Evolutionary conservation across 352 stramenopile species (phyloP).

Genomic region (Phytopythium montanum): DNA sequence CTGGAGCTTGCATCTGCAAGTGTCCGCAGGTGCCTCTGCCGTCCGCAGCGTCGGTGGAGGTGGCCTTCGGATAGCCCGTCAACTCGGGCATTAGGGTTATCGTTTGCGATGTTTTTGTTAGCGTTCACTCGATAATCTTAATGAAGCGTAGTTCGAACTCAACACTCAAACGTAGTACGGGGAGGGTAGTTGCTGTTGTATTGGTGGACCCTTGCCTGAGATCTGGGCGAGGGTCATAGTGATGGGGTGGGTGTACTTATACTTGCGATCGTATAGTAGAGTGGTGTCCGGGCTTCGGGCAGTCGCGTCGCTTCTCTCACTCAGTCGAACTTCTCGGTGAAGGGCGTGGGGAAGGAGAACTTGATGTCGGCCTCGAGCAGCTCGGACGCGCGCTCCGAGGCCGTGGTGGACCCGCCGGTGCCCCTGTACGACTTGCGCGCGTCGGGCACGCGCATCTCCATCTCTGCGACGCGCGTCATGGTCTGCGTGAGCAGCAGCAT

Average conservation of each 20-base stretch:
- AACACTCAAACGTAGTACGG: too few species aligned
- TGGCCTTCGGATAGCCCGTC: too few species aligned
- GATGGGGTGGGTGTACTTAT: not conserved
- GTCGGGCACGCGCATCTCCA: slow-evolving; percentile 69
- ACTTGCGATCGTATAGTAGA: slow-evolving; percentile 3
- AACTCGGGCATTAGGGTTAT: too few species aligned
- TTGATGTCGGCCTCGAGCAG: slow-evolving; percentile 35
- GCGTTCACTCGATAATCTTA: too few species aligned
- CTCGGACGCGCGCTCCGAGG: slow-evolving; percentile 43
- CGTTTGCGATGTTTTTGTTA: too few species aligned
- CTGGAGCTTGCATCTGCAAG: too few species aligned
- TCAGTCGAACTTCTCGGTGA: slow-evolving; percentile 62
- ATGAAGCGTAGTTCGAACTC: too few species aligned
- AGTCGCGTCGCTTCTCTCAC: too few species aligned
- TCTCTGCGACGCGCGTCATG: slow-evolving; percentile 81
- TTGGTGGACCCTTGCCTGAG: not conserved
- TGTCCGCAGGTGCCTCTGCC: too few species aligned
- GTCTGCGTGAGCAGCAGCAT: slow-evolving; percentile 85
- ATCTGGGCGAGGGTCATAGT: not conserved
- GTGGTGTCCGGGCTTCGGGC: too few species aligned
- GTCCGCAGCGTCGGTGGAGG: too few species aligned
- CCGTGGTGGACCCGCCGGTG: slow-evolving; percentile 41
- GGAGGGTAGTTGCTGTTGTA: too few species aligned
- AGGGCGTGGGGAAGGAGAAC: slow-evolving; percentile 55
- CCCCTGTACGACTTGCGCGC: slow-evolving; percentile 40